phyloP scores from a whole-genome alignment of 1,139 yeast species.

The Saccharomyces uvarum region DNA sequence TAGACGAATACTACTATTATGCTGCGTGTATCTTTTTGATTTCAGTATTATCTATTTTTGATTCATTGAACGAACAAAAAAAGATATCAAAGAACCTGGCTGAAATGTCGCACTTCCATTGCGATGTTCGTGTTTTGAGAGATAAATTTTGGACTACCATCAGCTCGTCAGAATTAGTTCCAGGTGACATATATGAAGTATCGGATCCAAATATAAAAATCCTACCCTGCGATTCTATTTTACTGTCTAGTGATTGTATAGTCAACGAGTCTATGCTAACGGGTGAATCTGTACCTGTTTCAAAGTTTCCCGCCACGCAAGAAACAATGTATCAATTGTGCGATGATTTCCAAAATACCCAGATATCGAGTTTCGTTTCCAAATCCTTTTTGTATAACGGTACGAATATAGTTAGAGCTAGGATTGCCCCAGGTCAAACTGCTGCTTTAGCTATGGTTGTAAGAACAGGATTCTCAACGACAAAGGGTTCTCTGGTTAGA shows the following conservation, averaged over 20 bases:
- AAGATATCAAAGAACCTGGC: conserved; percentile 65
- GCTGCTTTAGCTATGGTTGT: conserved; percentile 77
- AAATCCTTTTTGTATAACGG: conserved; percentile 79
- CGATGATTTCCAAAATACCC: conserved; percentile 44
- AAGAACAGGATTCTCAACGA: conserved; percentile 87
- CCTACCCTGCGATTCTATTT: conserved; percentile 83
- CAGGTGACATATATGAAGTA: conserved; percentile 91
- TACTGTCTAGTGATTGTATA: conserved; percentile 85
- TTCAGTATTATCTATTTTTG: conserved; percentile 68
- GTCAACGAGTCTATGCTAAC: conserved; percentile 93
- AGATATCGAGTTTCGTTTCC: conserved; percentile 59
- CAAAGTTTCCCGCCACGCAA: conserved; percentile 61
- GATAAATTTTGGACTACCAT: conserved; percentile 89
- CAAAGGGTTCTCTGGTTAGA: conserved; percentile 89
- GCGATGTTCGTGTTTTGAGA: conserved; percentile 85
- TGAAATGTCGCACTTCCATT: conserved; percentile 62
- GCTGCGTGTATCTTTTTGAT: conserved; percentile 87
- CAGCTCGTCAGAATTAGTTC: conserved; percentile 75
- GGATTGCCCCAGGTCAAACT: conserved; percentile 45
- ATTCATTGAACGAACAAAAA: conserved; percentile 78
- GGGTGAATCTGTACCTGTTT: conserved; percentile 95
- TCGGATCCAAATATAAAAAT: conserved; percentile 69
- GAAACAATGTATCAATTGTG: conserved; percentile 52
- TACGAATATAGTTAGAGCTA: conserved; percentile 76
- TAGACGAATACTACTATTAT: conserved; percentile 86